These are phyloP conservation scores for Syzygium jambos DNA, from an alignment of 345 rosid genomes.

Conservation along the genomic window DNA sequence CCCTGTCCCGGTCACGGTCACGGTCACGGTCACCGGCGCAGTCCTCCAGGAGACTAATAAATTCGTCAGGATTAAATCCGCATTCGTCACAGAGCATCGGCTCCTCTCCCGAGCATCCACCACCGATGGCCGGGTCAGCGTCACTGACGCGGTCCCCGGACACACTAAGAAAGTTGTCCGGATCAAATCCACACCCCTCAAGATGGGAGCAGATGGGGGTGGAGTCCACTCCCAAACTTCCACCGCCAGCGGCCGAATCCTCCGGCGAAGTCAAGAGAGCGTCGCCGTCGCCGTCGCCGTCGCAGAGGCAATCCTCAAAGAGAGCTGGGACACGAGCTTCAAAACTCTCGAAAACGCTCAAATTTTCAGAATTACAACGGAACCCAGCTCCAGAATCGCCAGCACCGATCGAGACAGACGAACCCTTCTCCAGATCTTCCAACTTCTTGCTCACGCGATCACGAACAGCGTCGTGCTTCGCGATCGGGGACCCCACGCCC, in stretches of 20 bases:
- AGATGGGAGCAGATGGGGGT: background rate
- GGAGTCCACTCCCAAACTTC: background rate
- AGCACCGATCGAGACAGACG: background rate
- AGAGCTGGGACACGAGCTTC: too few relatives aligned
- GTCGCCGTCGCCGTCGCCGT: accelerated
- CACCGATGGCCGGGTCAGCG: background rate
- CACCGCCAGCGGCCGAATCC: background rate
- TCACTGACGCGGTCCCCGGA: background rate
- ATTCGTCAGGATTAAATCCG: background rate
- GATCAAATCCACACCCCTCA: background rate
- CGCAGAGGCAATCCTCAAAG: background rate
- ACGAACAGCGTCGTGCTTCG: background rate
- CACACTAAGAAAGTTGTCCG: background rate
- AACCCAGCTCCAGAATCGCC: background rate
- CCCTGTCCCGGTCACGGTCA: background rate
- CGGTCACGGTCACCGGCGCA: background rate
- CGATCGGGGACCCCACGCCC: background rate
- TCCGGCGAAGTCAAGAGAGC: background rate
- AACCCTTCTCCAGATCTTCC: background rate
- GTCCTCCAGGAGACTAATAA: background rate
- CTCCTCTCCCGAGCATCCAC: background rate
- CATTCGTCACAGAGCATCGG: background rate
- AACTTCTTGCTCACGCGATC: background rate
- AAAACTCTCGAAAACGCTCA: too few relatives aligned
- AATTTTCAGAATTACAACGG: background rate